Base-by-base conservation (phyloP, 768 basidiomycete genomes). In the Cystobasidium ongulense region DNA sequence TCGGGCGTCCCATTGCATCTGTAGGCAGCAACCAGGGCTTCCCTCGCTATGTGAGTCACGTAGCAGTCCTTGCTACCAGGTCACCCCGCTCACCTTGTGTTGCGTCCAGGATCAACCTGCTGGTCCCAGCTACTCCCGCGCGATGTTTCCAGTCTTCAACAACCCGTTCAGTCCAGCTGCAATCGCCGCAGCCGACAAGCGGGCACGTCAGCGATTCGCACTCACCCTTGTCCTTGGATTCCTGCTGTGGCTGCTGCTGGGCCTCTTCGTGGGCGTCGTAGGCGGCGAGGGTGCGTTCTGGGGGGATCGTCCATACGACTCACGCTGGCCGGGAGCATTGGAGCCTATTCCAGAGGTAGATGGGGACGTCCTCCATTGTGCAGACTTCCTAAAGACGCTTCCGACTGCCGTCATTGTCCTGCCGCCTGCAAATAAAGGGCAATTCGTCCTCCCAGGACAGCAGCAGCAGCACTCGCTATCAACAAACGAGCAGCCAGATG, bases 231-330 rank as follows among this genome's bases (percentile, higher is more conserved):
- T 71, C 13, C 54, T 71, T 21, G 68, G 68, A 21, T 71, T 71
- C 68, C 53, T 71, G 31, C 25, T 43, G 7, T 71, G 68, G 68
- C 50, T 59, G 7, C 10, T 71, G 23, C 54, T 54, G 13, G 68
- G 68, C 35, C 52, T 71, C 23, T 27, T 71, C 35, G 68, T 71
- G 1, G 43, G 36, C 11, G 36, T 71, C 25, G 33, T 71, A 29
- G 68, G 68, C 27, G 68, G 68, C 27, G 68, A 71, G 35, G 68
- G 68, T n/a, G 68, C 68, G 53, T 52, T 46, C 15, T 71, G 50
- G 53, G 52, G 50, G n/a, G 68, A 59, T 25, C 38, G 65, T n/a
- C 65, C 39, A 50, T 43, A 43, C 46, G 29, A 27, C n/a, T 21
- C 29, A 2, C 25, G 43, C 18, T 71, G 68, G 68, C 68, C 68